Evolutionary conservation across 768 basidiomycete species (phyloP).

Genomic region (Boletus subparvulus): DNA sequence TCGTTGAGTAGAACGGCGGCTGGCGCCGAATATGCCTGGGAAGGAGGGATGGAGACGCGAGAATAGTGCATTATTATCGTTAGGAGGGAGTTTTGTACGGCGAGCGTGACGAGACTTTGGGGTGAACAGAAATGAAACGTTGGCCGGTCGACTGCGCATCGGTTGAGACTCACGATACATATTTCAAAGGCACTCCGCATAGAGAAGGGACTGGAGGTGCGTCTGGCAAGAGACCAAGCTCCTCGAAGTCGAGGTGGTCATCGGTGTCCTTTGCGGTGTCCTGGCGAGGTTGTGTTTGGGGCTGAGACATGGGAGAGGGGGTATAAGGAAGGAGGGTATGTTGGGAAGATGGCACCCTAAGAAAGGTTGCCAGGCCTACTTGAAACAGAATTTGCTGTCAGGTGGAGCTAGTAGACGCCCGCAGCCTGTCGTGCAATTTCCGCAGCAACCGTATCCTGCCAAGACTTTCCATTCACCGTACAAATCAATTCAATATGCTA

Average conservation of each 20-base stretch:
- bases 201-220: constrained; percentile 49
- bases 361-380: neutral
- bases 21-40: constrained; percentile 85
- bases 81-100: constrained; percentile 87
- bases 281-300: constrained; percentile 7
- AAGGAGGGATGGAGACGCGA: constrained; percentile 73
- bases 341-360: neutral
- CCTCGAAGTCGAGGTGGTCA: constrained; percentile 45
- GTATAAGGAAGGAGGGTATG: constrained; percentile 24
- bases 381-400: neutral
- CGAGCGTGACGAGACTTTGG: constrained; percentile 73
- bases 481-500: constrained; percentile 14
- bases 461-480: constrained; percentile 4
- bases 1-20: constrained; percentile 94
- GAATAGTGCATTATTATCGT: constrained; percentile 98
- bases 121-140: neutral
- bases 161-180: constrained; percentile 57
- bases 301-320: constrained; percentile 28
- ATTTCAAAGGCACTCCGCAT: constrained; percentile 74
- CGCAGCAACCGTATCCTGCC: constrained; percentile 17
- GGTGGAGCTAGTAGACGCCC: neutral
- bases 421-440: constrained; percentile 14
- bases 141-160: constrained; percentile 5
- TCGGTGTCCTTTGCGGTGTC: constrained; percentile 31
- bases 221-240: constrained; percentile 43